These are phyloP conservation scores for Pythium dissotocum DNA, from an alignment of 352 stramenopile genomes.

Conservation along the genomic window DNA sequence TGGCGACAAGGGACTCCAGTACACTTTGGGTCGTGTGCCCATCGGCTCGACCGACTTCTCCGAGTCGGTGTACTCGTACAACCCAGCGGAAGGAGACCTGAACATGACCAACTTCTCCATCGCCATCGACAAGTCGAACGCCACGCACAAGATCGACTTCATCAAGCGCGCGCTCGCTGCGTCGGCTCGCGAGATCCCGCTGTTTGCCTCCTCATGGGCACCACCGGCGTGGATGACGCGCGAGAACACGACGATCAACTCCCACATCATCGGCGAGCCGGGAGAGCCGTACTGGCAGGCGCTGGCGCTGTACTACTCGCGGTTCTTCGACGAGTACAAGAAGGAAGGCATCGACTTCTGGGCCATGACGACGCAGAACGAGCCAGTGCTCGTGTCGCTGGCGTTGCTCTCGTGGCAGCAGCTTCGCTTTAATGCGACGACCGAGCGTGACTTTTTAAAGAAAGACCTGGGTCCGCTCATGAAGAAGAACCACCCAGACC, in stretches of 20 bases:
- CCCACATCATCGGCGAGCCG: constrained; percentile 49
- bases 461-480: constrained; percentile 74
- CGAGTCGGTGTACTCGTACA: constrained; percentile 85
- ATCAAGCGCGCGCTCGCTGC: constrained; percentile 57
- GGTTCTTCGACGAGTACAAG: constrained; percentile 82
- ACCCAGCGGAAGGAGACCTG: constrained; percentile 75
- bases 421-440: constrained; percentile 38
- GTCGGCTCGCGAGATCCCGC: constrained; percentile 45
- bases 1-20: constrained; percentile 71
- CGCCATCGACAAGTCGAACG: constrained; percentile 69
- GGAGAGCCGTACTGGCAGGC: constrained; percentile 70
- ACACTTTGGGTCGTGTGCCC: constrained; percentile 80
- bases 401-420: constrained; percentile 56
- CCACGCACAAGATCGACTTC: constrained; percentile 66
- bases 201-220: constrained; percentile 84
- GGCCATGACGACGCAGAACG: constrained; percentile 86
- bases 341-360: constrained; percentile 73
- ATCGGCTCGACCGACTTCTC: constrained; percentile 90
- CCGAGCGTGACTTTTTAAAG: constrained; percentile 74
- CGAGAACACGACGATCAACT: constrained; percentile 61
- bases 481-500: constrained; percentile 51
- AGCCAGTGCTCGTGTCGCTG: constrained; percentile 53
- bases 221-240: constrained; percentile 88
- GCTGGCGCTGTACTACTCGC: constrained; percentile 80
- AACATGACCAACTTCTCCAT: constrained; percentile 83